Percentiles rank a stretch among this genome's conserved stretches.
Evolutionary conservation across 1,139 yeast genomes (phyloP).

Genomic region (Pneumocystis sp.): DNA sequence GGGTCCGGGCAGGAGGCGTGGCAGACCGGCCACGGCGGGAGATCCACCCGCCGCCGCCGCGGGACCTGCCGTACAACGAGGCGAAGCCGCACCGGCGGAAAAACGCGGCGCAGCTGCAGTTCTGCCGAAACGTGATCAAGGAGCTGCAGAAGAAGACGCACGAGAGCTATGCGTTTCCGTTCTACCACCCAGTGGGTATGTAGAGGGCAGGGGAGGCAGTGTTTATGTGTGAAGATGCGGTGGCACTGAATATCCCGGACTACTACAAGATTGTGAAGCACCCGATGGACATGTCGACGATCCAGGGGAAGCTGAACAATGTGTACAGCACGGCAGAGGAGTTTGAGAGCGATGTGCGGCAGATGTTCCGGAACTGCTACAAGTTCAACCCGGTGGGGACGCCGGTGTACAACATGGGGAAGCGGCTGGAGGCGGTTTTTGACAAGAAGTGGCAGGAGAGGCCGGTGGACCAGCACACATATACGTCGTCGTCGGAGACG

Average conservation of each 20-base stretch:
- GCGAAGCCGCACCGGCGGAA: conserved; percentile 83
- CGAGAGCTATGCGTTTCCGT: conserved; percentile 74
- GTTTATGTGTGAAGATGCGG: conserved; percentile 41
- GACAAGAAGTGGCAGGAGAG: conserved; percentile 79
- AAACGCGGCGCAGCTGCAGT: conserved; percentile 76
- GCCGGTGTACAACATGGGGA: conserved; percentile 92
- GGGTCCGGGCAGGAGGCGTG: conserved; percentile 36
- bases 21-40: conserved; percentile 82
- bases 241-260: conserved; percentile 82
- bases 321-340: conserved; percentile 81
- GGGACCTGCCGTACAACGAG: conserved; percentile 75
- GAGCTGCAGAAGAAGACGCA: conserved; percentile 76
- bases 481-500: conserved; percentile 34
- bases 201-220: too few relatives aligned
- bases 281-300: conserved; percentile 92
- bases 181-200: conserved; percentile 58
- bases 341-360: conserved; percentile 65
- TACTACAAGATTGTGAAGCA: conserved; percentile 70
- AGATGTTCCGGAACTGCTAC: conserved; percentile 80
- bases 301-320: conserved; percentile 62
- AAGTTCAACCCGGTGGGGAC: conserved; percentile 89
- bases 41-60: conserved; percentile 90
- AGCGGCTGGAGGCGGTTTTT: conserved; percentile 68
- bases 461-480: conserved; percentile 52
- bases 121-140: conserved; percentile 66